These are phyloP conservation scores for Schizosaccharomyces osmophilus DNA, from an alignment of 805 yeast species.

Conservation along the genomic window DNA sequence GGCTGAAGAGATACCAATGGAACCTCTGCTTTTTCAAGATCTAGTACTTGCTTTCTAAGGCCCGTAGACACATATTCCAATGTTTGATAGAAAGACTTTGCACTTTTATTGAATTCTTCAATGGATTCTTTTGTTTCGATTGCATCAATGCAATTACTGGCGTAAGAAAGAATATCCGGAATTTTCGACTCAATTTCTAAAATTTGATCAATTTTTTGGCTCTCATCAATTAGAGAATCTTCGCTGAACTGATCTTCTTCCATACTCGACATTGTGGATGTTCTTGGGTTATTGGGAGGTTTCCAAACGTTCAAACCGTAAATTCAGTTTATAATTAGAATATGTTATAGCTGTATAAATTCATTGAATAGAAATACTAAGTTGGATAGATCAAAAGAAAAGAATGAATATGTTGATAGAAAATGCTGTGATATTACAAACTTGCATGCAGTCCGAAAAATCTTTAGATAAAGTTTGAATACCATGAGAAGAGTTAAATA, in stretches of 20 bases:
- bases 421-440: no score
- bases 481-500: no score
- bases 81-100: not conserved
- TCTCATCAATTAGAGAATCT: not conserved
- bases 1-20: not conserved
- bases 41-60: not conserved
- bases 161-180: not conserved
- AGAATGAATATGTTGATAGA: no score
- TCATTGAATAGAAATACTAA: no score
- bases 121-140: not conserved
- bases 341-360: no score
- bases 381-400: no score
- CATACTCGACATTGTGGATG: not conserved
- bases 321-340: no score
- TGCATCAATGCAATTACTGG: not conserved
- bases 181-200: not conserved
- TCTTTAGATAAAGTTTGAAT: no score
- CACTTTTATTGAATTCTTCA: not conserved
- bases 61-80: not conserved
- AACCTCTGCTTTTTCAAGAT: not conserved
- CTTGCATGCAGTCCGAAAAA: no score
- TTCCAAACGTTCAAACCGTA: not conserved
- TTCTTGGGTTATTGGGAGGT: not conserved
- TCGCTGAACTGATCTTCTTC: not conserved
- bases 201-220: constrained; percentile 14